Base-by-base conservation (phyloP, 129 eudicot species). In the Escallonia herrerae region DNA sequence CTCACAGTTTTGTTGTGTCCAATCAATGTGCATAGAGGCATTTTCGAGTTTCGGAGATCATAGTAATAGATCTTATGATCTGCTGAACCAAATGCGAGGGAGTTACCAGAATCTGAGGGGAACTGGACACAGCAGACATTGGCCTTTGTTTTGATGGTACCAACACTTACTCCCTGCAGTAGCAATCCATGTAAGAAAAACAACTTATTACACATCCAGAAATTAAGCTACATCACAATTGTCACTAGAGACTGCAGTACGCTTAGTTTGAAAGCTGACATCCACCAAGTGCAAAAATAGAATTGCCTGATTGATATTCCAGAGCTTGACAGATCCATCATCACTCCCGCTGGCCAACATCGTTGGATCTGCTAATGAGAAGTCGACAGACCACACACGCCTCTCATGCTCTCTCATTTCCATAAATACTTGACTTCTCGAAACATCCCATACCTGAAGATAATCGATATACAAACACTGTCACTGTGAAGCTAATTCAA, bases 251-350 rank as follows among this genome's bases (percentile, higher is more conserved):
- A 81, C 79, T 72, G 79, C 86, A 87, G 97, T 91, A 91, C 89
- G 84, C 87, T 91, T 87, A 91, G 94, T 84, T 83, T 87, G 76
- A 87, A 87, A 91, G 90, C 87, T 83, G 96, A 90, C 83, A 90
- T 83, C 82, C 95, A 79, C 86, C 86, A 90, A 90, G 84, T 79
- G 88, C 81, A 83, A 82, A 83, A 86, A 64, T 83, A 86, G 68
- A 84, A 91, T 93, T 93, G 98, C 98, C 98, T 93, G 98, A 88
- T 93, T 93, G 81, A 86, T 86, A 77, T 84, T 93, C 98, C 98
- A 93, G 66, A 93, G 98, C 91, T 93, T 93, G 37, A 93, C 96
- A 12, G 91, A 88, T 60, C 98, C 89, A 78, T 93, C 98, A 68
- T 93, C 98, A 37, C 98, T 88, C 62, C 98, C 98, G 72, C 98